Percentiles rank a stretch among this genome's conserved stretches.
These are phyloP conservation scores for Coniella vitis DNA, from an alignment of 2,329 filamentous ascomycete genomes.

Conservation along the genomic window DNA sequence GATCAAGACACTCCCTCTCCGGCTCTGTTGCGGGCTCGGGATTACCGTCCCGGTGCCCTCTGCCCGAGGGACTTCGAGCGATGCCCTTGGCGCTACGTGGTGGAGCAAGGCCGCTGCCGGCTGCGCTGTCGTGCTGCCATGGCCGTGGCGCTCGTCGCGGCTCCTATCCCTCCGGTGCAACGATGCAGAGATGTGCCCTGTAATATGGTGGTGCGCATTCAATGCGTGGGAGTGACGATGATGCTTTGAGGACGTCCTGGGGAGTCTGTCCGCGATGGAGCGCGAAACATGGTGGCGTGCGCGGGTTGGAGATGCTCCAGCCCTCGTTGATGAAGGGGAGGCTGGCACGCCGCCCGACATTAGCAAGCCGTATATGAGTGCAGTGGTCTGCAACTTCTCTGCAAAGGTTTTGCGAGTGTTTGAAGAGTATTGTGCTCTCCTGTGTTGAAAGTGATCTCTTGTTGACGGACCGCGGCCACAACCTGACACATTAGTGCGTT, in stretches of 20 bases:
- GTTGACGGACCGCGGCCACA: background rate
- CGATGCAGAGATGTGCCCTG: constrained; percentile 25
- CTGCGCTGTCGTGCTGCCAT: constrained; percentile 15
- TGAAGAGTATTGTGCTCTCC: background rate
- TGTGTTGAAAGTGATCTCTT: no score
- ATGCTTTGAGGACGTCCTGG: constrained; percentile 30
- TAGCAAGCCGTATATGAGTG: background rate
- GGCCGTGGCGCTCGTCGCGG: constrained; percentile 28
- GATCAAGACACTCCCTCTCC: constrained; percentile 34
- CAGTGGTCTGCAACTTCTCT: background rate
- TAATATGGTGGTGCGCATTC: constrained; percentile 19
- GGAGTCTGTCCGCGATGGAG: constrained; percentile 48
- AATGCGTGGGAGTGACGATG: constrained; percentile 27
- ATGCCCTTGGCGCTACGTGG: constrained; percentile 25
- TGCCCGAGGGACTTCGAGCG: constrained; percentile 39
- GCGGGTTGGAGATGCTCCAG: constrained; percentile 28
- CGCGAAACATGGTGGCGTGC: constrained; percentile 47
- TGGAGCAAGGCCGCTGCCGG: constrained; percentile 21
- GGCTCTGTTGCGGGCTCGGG: constrained; percentile 36
- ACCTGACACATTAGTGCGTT: background rate
- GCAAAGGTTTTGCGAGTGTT: background rate
- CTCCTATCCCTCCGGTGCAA: constrained; percentile 28
- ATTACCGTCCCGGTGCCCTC: constrained; percentile 37
- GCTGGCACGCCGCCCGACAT: constrained; percentile 8
- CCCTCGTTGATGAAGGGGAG: constrained; percentile 5